These are phyloP conservation scores for Crucibulum laeve DNA, from an alignment of 768 basidiomycete species.

Conservation along the genomic window DNA sequence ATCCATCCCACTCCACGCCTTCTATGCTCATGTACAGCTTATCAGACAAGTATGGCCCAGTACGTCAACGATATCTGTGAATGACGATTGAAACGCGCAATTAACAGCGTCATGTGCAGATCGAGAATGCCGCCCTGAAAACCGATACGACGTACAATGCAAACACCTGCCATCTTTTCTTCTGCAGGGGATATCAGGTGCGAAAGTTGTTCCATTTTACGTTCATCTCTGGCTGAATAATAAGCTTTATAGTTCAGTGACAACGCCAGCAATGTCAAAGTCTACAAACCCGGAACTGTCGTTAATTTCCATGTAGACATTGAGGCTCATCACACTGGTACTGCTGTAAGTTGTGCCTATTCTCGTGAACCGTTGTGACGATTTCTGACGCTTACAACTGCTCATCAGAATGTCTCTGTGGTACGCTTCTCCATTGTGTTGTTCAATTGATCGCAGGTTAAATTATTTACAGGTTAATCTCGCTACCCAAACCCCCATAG, in stretches of 20 bases:
- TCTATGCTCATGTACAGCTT: not conserved
- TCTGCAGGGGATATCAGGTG: conserved; percentile 28
- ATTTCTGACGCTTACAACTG: not conserved
- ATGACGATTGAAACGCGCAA: not conserved
- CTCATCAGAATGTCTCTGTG: conserved; percentile 27
- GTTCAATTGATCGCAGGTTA: not conserved
- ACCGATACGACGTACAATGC: conserved; percentile 24
- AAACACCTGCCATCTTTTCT: conserved; percentile 26
- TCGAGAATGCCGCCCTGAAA: conserved; percentile 24
- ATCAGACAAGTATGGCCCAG: conserved; percentile 24
- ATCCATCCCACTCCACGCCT: not conserved
- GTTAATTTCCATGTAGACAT: conserved; percentile 27
- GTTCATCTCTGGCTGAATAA: not conserved
- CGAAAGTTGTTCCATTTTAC: not conserved
- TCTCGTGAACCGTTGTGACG: not conserved
- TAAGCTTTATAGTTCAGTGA: conserved; percentile 15
- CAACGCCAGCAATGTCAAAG: conserved; percentile 22
- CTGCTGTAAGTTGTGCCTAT: conserved; percentile 17
- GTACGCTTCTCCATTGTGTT: conserved; percentile 8
- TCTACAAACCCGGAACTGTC: conserved; percentile 20
- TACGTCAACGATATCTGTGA: conserved; percentile 9
- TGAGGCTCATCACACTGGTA: conserved; percentile 29
- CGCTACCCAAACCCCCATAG: conserved; percentile 20
- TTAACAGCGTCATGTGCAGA: conserved; percentile 13
- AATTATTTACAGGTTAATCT: conserved; percentile 20